Percentiles rank a stretch among this genome's conserved stretches.
Conservation (phyloP, 2,329 filamentous ascomycete species). For the Aspergillus eucalypticola region DNA sequence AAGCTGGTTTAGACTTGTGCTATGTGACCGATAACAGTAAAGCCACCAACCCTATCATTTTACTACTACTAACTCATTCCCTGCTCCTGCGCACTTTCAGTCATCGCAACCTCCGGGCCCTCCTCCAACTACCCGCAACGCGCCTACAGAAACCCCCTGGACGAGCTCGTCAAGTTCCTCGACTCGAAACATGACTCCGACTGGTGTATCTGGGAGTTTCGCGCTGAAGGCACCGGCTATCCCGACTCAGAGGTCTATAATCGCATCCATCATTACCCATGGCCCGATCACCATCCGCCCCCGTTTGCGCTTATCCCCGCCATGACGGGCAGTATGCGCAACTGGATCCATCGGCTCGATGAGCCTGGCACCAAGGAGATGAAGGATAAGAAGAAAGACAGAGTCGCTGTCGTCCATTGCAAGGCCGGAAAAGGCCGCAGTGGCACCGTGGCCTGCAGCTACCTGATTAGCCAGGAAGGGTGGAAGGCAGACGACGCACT, state of each 20-base stretch:
- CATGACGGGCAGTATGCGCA: conserved; percentile 89
- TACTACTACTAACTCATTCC: neutral
- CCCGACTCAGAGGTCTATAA: conserved; percentile 85
- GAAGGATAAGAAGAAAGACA: conserved; percentile 11
- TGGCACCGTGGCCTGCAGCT: conserved; percentile 83
- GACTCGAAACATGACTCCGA: conserved; percentile 78
- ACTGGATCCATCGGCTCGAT: conserved; percentile 66
- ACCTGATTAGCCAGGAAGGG: conserved; percentile 83
- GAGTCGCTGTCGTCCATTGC: conserved; percentile 91
- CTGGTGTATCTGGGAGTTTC: conserved; percentile 98
- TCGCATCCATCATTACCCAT: conserved; percentile 87
- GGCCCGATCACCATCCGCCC: conserved; percentile 95
- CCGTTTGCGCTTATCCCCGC: conserved; percentile 85
- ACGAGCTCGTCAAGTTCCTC: conserved; percentile 82
- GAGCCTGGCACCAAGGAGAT: conserved; percentile 15
- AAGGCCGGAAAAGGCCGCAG: conserved; percentile 95
- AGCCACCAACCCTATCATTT: conserved; percentile 5
- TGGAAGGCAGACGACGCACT: conserved; percentile 67
- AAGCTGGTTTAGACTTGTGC: conserved; percentile 88
- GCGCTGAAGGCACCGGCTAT: conserved; percentile 94
- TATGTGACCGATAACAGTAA: conserved; percentile 81
- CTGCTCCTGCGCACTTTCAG: conserved; percentile 29
- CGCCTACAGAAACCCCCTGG: conserved; percentile 90
- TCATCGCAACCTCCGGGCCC: conserved; percentile 78
- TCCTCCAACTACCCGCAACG: conserved; percentile 85